phyloP scores from a whole-genome alignment of 257 asterid genomes.

The Solanum corneliomulleri region DNA sequence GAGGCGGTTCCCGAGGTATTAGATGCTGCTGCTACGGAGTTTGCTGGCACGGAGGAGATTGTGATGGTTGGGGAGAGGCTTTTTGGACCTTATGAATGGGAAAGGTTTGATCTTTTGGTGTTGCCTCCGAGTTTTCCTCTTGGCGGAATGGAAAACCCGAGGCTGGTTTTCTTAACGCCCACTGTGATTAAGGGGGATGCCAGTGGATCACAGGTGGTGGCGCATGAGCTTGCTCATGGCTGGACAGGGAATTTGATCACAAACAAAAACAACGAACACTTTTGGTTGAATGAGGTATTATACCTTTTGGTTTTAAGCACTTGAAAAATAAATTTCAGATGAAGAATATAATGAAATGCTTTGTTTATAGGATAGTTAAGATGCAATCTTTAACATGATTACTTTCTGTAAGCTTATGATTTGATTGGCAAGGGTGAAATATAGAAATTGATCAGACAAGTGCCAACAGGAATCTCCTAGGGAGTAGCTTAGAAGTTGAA shows the following conservation, averaged over 20 bases:
- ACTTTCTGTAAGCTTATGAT: neutral
- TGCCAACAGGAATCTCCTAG: neutral
- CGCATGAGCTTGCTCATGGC: conserved; percentile 98
- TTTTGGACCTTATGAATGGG: conserved; percentile 94
- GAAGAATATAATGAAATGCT: neutral
- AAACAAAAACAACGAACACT: conserved; percentile 87
- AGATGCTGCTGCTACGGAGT: conserved; percentile 77
- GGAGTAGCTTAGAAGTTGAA: neutral
- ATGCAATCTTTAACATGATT: neutral
- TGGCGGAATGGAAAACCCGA: conserved; percentile 97
- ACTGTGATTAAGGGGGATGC: conserved; percentile 91
- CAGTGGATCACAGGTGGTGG: conserved; percentile 80
- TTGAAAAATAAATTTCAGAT: neutral
- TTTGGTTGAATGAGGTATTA: conserved; percentile 98
- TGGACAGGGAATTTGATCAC: conserved; percentile 98
- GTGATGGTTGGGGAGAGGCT: conserved; percentile 75
- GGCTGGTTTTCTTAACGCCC: conserved; percentile 90
- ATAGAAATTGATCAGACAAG: neutral
- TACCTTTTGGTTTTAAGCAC: neutral
- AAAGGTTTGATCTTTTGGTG: conserved; percentile 90
- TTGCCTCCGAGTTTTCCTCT: conserved; percentile 95
- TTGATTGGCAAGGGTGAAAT: neutral
- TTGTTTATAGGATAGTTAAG: neutral
- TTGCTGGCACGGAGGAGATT: conserved; percentile 88
- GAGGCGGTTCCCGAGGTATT: conserved; percentile 49